A percentile compares a stretch with the other conserved stretches of the same genome.
Evolutionary conservation across 192 early-diverging fungal species (phyloP).

Genomic region (Backusella sp.): DNA sequence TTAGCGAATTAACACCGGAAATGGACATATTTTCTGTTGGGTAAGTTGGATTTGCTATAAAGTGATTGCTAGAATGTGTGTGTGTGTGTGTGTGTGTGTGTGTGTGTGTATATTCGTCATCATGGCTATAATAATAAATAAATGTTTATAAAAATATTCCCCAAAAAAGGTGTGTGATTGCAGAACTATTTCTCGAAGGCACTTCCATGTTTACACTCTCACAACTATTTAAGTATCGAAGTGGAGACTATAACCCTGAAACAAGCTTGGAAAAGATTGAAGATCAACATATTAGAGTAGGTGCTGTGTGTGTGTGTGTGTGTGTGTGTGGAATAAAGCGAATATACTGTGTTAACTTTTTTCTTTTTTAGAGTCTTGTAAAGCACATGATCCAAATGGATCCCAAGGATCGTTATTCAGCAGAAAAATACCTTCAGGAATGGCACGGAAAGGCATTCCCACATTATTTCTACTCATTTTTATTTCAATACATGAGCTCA

Average conservation of each 20-base stretch:
- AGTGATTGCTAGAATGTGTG: neutral
- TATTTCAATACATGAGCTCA: slow-evolving; percentile 69
- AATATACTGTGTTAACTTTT: neutral
- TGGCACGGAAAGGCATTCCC: slow-evolving; percentile 84
- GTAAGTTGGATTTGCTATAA: slow-evolving; percentile 38
- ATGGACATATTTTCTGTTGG: slow-evolving; percentile 98
- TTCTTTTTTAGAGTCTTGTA: slow-evolving; percentile 51
- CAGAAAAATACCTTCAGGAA: slow-evolving; percentile 71
- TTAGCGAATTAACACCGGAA: slow-evolving; percentile 59
- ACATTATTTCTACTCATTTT: slow-evolving; percentile 68
- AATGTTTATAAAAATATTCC: neutral
- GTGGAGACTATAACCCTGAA: slow-evolving; percentile 71
- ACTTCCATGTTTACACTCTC: slow-evolving; percentile 89
- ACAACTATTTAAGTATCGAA: slow-evolving; percentile 87
- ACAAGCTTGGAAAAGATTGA: slow-evolving; percentile 79
- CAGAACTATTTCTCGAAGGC: slow-evolving; percentile 93
- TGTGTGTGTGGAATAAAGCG: neutral
- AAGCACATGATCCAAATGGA: slow-evolving; percentile 88
- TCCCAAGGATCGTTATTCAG: slow-evolving; percentile 68
- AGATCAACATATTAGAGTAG: slow-evolving; percentile 71
- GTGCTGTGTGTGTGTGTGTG: neutral
- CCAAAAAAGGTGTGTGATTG: slow-evolving; percentile 69
- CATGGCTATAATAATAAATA: neutral
- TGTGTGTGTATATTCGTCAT: neutral
- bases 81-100: neutral